phyloP scores from a whole-genome alignment of 768 basidiomycete species.

The Coprinopsis marcescibilis region DNA sequence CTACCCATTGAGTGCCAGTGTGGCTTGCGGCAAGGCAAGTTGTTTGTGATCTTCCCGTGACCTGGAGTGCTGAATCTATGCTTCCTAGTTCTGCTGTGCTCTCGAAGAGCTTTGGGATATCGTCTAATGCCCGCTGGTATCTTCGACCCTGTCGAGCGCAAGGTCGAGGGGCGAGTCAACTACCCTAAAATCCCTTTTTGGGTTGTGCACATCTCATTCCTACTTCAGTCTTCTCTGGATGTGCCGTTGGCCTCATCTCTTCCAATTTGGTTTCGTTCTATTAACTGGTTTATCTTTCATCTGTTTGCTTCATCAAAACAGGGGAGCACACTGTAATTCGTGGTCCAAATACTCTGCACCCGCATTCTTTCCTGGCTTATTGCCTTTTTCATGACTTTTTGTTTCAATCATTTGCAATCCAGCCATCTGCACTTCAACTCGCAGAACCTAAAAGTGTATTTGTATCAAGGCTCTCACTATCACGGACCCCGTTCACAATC shows the following conservation, averaged over 20 bases:
- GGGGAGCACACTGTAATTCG: neutral
- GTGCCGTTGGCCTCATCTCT: neutral
- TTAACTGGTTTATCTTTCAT: neutral
- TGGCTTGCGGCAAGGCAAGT: constrained; percentile 94
- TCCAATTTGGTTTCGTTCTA: too few relatives aligned
- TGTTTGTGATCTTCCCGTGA: neutral
- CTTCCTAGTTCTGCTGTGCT: constrained; percentile 74
- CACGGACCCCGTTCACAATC: too few relatives aligned
- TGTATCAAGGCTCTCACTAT: too few relatives aligned
- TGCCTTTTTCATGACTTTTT: constrained; percentile 16
- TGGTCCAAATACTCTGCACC: neutral
- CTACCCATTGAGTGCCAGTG: constrained; percentile 87
- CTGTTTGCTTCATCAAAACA: neutral
- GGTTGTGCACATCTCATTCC: constrained; percentile 5
- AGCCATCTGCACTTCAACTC: constrained; percentile 42
- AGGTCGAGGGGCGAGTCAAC: neutral
- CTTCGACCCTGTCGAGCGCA: constrained; percentile 13
- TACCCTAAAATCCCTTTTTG: neutral
- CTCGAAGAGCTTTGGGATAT: constrained; percentile 96
- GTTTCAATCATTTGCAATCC: constrained; percentile 17
- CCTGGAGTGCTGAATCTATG: neutral
- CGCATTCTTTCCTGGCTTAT: constrained; percentile 4
- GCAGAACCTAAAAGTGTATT: too few relatives aligned
- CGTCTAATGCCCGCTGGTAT: constrained; percentile 34
- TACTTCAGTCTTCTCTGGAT: constrained; percentile 6